Conservation (phyloP, 805 yeast species). For the Wickerhamomyces mucosus region DNA sequence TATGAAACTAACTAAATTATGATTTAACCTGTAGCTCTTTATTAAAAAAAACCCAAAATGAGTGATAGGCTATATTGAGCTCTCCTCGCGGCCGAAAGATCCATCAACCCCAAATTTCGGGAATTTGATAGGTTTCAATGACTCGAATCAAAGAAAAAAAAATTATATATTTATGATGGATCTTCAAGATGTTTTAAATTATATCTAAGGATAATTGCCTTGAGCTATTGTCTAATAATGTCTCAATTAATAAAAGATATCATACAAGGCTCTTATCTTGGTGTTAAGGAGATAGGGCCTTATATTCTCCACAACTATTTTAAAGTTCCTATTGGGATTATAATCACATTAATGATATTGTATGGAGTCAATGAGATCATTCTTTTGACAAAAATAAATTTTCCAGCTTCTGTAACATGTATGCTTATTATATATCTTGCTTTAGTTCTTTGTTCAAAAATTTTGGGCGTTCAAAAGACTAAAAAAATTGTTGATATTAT, state of each 20-base stretch:
- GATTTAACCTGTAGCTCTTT: no score
- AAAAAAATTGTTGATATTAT: slow-evolving; percentile 22
- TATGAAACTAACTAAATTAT: no score
- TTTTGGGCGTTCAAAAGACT: slow-evolving; percentile 28
- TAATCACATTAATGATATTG: slow-evolving; percentile 12
- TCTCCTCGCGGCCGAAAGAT: no score
- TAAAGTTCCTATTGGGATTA: slow-evolving; percentile 17
- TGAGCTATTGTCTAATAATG: not conserved
- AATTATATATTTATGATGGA: not conserved
- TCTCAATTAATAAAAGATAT: not conserved
- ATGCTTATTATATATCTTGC: slow-evolving; percentile 50
- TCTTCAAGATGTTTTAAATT: not conserved
- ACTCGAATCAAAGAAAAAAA: no score
- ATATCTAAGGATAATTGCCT: not conserved
- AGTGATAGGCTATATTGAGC: no score
- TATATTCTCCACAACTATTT: slow-evolving; percentile 15
- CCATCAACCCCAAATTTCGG: no score
- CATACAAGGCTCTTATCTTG: slow-evolving; percentile 4
- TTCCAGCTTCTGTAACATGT: slow-evolving; percentile 65
- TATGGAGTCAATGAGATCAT: slow-evolving; percentile 21
- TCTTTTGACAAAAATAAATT: slow-evolving; percentile 27
- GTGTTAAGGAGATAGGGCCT: slow-evolving; percentile 9
- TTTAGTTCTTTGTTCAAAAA: slow-evolving; percentile 28
- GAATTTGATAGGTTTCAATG: no score
- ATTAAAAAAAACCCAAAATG: no score